Percentiles rank a stretch among this genome's conserved stretches.
Conservation (phyloP, 805 yeast genomes). For the Saccharomycopsis sp. region DNA sequence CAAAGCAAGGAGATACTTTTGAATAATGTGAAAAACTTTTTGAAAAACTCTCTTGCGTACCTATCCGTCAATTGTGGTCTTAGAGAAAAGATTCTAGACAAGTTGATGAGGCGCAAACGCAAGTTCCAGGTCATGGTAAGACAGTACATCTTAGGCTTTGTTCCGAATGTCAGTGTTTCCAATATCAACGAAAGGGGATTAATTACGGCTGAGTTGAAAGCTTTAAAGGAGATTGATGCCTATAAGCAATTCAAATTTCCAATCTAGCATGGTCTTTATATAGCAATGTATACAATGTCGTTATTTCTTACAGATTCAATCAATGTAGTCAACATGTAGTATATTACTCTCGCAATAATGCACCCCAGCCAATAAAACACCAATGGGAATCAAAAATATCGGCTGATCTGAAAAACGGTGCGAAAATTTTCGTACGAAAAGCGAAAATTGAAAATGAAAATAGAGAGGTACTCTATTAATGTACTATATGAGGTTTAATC, state of each 20-base stretch:
- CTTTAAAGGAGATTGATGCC: slow-evolving; percentile 8
- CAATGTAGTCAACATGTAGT: too few relatives aligned
- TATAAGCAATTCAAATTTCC: slow-evolving; percentile 2
- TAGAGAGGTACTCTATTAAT: too few relatives aligned
- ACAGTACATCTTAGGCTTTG: slow-evolving; percentile 12
- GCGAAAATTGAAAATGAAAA: too few relatives aligned
- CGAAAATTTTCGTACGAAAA: not conserved
- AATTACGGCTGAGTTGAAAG: slow-evolving; percentile 7
- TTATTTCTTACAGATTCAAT: too few relatives aligned
- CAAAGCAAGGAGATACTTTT: slow-evolving; percentile 1
- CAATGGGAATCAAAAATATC: not conserved
- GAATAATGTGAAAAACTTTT: slow-evolving; percentile 5
- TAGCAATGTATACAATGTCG: too few relatives aligned
- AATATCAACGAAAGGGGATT: slow-evolving; percentile 5
- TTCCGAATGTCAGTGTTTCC: slow-evolving; percentile 1
- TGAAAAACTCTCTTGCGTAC: slow-evolving; percentile 15
- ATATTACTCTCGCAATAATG: too few relatives aligned
- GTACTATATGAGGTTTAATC: too few relatives aligned
- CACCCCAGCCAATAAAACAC: not conserved
- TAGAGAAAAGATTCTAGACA: slow-evolving; percentile 18
- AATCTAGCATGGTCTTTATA: not conserved
- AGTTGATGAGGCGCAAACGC: slow-evolving; percentile 12
- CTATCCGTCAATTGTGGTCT: slow-evolving; percentile 18
- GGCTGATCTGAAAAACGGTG: not conserved
- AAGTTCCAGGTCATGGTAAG: slow-evolving; percentile 12